Percentiles rank a stretch among this genome's conserved stretches.
These are phyloP conservation scores for Kockovaella imperatae DNA, from an alignment of 768 basidiomycete genomes.

Conservation along the genomic window DNA sequence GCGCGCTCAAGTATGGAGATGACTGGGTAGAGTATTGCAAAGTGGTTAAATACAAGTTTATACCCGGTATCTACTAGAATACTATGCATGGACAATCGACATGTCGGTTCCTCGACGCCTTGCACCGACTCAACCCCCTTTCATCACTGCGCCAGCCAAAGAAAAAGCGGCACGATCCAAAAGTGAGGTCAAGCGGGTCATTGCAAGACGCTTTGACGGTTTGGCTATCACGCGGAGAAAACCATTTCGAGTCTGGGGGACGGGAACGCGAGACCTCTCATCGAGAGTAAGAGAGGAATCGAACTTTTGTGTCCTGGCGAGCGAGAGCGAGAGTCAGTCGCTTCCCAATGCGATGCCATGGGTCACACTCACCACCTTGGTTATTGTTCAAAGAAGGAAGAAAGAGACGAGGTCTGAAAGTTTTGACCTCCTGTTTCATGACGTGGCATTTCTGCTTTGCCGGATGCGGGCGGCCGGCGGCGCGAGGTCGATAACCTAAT, in stretches of 20 bases:
- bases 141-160: constrained; percentile 13
- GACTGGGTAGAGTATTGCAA: constrained; percentile 88
- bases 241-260: constrained; percentile 34
- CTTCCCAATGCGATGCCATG: not conserved
- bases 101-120: constrained; percentile 6
- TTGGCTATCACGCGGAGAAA: constrained; percentile 21
- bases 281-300: constrained; percentile 40
- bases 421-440: too few species aligned
- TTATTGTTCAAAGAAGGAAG: constrained; percentile 24
- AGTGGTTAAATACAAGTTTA: constrained; percentile 83
- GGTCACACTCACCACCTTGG: constrained; percentile 15
- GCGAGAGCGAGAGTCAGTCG: constrained; percentile 1
- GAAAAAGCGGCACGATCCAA: constrained; percentile 2
- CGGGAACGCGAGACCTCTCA: constrained; percentile 45
- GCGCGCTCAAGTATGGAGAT: constrained; percentile 83
- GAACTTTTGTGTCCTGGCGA: constrained; percentile 44
- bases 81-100: not conserved
- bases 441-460: too few species aligned
- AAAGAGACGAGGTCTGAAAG: too few species aligned
- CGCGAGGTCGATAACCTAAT: too few species aligned
- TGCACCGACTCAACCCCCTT: constrained; percentile 3
- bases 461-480: too few species aligned
- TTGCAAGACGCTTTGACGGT: constrained; percentile 3
- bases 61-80: constrained; percentile 69
- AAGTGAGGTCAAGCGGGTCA: not conserved